Percentiles rank a stretch among this genome's conserved stretches.
Conservation (phyloP, 2,329 filamentous ascomycete genomes). For the Aspergillus felis region DNA sequence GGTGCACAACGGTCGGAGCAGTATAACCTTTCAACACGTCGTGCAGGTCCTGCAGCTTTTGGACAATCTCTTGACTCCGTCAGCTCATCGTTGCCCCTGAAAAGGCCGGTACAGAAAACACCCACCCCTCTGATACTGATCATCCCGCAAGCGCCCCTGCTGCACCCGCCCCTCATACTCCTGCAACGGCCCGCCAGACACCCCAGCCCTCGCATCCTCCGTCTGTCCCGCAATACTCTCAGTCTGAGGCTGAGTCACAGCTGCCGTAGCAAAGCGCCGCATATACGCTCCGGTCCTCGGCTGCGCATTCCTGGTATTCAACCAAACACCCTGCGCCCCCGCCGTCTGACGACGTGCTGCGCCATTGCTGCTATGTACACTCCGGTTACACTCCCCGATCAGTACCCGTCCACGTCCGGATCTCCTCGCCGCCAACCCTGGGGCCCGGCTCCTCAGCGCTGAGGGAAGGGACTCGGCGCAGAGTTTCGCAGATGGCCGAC, state of each 20-base stretch:
- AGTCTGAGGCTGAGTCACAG: conserved; percentile 1
- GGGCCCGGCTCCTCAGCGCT: conserved; percentile 19
- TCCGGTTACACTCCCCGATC: conserved; percentile 14
- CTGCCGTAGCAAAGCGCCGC: conserved; percentile 16
- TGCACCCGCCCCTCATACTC: conserved; percentile 85
- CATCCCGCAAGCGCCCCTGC: conserved; percentile 70
- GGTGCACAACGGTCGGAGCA: conserved; percentile 70
- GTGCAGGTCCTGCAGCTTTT: conserved; percentile 83
- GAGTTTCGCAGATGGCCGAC: conserved; percentile 26
- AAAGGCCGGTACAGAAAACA: not conserved
- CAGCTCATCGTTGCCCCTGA: not conserved
- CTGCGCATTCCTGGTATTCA: not conserved
- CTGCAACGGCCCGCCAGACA: conserved; percentile 64
- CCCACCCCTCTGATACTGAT: conserved; percentile 83
- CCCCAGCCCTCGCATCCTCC: conserved; percentile 4
- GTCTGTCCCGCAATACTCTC: conserved; percentile 1
- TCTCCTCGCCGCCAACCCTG: conserved; percentile 17
- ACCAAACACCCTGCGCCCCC: not conserved
- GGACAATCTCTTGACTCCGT: conserved; percentile 66
- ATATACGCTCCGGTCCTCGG: conserved; percentile 2
- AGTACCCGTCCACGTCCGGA: conserved; percentile 16
- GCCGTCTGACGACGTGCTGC: not conserved
- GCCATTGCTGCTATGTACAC: conserved; percentile 9
- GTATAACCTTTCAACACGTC: conserved; percentile 72
- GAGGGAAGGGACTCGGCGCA: conserved; percentile 26